Percentiles rank a stretch among this genome's conserved stretches.
phyloP scores from a whole-genome alignment of 2,329 filamentous ascomycete genomes.

The Monilinia fructicola region DNA sequence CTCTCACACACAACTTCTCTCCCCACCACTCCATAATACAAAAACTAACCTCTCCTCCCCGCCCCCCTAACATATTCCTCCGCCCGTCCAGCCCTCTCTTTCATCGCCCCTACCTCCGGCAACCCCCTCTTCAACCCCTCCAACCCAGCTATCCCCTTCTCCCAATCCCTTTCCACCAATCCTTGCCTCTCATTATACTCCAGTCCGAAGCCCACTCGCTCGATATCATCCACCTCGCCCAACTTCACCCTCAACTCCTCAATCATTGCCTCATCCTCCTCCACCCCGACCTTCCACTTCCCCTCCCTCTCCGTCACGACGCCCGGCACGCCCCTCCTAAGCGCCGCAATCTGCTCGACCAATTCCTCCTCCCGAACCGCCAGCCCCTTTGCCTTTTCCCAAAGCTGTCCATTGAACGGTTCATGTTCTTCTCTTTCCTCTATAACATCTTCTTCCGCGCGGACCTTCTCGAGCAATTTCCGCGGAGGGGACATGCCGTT shows the following conservation, averaged over 20 bases:
- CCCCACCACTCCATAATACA: background rate
- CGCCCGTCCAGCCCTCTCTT: slow-evolving; percentile 62
- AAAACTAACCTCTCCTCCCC: slow-evolving; percentile 21
- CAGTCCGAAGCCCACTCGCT: slow-evolving; percentile 23
- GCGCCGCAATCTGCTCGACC: slow-evolving; percentile 59
- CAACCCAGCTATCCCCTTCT: slow-evolving; percentile 51
- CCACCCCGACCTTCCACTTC: slow-evolving; percentile 29
- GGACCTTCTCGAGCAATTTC: slow-evolving; percentile 40
- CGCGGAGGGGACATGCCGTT: slow-evolving; percentile 53
- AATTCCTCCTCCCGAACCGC: slow-evolving; percentile 62
- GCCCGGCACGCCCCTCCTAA: slow-evolving; percentile 34
- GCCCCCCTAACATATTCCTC: slow-evolving; percentile 37
- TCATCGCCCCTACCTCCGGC: slow-evolving; percentile 61
- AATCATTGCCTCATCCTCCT: slow-evolving; percentile 32
- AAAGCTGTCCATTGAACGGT: slow-evolving; percentile 59
- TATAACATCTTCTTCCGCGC: slow-evolving; percentile 34
- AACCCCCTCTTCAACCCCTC: slow-evolving; percentile 57
- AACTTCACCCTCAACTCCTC: slow-evolving; percentile 28
- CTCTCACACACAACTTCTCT: background rate
- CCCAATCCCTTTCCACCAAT: slow-evolving; percentile 50
- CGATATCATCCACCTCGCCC: slow-evolving; percentile 25
- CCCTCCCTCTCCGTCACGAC: slow-evolving; percentile 29
- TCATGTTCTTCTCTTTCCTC: slow-evolving; percentile 51
- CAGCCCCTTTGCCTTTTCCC: slow-evolving; percentile 59
- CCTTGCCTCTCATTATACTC: slow-evolving; percentile 46